Base-by-base conservation (phyloP, 2,329 filamentous ascomycete genomes). In the Fusarium torulosum region DNA sequence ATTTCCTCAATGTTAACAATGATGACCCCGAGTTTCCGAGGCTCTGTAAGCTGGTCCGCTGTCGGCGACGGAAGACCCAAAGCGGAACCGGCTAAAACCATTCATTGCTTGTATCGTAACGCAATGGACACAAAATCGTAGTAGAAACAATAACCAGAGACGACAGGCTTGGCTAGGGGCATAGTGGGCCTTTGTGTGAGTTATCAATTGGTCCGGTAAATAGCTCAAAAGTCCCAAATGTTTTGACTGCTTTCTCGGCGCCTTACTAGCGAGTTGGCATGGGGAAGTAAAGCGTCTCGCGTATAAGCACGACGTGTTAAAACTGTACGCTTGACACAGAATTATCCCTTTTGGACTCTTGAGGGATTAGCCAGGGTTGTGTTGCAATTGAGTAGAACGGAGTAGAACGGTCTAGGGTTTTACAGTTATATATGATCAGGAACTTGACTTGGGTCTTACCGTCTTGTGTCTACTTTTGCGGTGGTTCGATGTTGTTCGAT, bases 1-100 rank as follows among this genome's bases (percentile, higher is more conserved):
- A 55, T 88, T 85, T 71, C 85, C n/a, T 85, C 79, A 15, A 4
- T 31, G 13, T 49, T 8, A 13, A 38, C 11, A 19, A 29, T 41
- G 38, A 50, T 56, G 44, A 59, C 41, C 21, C 55, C 52, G 50
- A 66, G 19, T 44, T 49, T n/a, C 66, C 51, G 54, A 69, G 21
- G 20, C 31, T 37, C 56, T 23, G 45, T 38, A 42, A 37, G 23
- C 27, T 41, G 55, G 63, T 71, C 69, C 69, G 69, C 53, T 71
- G 68, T 71, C 68, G 68, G 68, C 57, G 67, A 25, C 21, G 41
- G 56, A 20, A 64, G 49, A 49, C 50, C 59, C 31, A 60, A 60
- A 54, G 55, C 51, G 46, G 51, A 64, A 53, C 51, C 65, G 56
- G 57, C 49, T 49, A 58, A 64, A 64, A 52, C 15, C 27, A 29